Base-by-base conservation (phyloP, 2,329 filamentous ascomycete species). In the Epichloe sibirici region DNA sequence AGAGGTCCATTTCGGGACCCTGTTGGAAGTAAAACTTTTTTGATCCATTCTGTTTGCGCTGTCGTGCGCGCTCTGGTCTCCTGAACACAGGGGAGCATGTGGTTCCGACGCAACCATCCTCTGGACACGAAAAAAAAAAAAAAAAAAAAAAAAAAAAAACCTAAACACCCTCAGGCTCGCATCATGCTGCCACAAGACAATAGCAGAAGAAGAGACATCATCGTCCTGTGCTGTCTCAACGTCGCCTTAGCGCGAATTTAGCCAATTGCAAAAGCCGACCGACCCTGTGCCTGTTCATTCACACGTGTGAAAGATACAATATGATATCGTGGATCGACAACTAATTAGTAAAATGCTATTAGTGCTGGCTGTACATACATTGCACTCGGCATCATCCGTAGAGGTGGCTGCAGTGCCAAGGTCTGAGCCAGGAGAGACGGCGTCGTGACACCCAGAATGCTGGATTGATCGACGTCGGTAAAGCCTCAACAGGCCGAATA, bases 391-490 rank as follows among this genome's bases (percentile, higher is more conserved):
- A 50, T 42, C 25, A 50, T 53, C 43, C 48, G 48, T 28, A 45
- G 13, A 35, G 42, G 37, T 39, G 34, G n/a, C 43, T 45, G 46
- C 28, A 8, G 28, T 28, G 6, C 28, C 28, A 3, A 23, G 35
- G n/a, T 6, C 9, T 21, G 17, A 45, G 49, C 13, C 43, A 38
- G 21, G 35, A 38, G 9, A 43, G 23, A 37, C 12, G 28, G 49
- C 49, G 31, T 37, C 25, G 49, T 34, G 21, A 23, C 34, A 45
- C 3, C 56, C 55, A 45, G 38, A 35, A 46, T 49, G 49, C 49
- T 53, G 53, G 56, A 51, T 53, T 55, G 55, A 54, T 57, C 51
- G 53, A 51, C 54, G 48, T 47, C 47, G 49, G 49, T 34, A 39
- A 34, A 51, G 31, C 50, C 49, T 51, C 45, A 47, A 52, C 25